These are phyloP conservation scores for Nectriaceae sp. DNA, from an alignment of 2,329 filamentous ascomycete genomes.

Conservation along the genomic window DNA sequence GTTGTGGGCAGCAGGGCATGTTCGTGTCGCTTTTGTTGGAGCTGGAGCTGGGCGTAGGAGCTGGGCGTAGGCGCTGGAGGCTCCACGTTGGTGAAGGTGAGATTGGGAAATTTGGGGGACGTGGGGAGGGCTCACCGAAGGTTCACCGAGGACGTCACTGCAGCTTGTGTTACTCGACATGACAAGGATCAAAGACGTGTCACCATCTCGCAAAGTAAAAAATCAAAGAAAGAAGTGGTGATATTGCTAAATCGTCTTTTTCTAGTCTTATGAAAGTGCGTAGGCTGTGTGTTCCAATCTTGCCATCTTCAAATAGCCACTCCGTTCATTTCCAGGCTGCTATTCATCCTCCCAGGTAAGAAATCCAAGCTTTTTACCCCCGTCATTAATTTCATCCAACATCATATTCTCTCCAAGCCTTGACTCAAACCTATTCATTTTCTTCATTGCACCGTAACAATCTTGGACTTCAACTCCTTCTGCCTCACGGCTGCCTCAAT, in stretches of 20 bases:
- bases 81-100: constrained; percentile 13
- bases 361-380: not conserved
- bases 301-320: too few species aligned
- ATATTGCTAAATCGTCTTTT: too few species aligned
- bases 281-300: too few species aligned
- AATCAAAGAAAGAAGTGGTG: too few species aligned
- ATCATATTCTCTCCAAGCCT: not conserved
- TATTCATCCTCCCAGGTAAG: too few species aligned
- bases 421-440: not conserved
- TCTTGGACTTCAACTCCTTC: constrained; percentile 51
- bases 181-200: too few species aligned
- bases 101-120: constrained; percentile 11
- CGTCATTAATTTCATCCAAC: not conserved
- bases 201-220: too few species aligned
- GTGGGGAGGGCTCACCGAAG: constrained; percentile 25
- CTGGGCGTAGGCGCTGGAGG: not conserved
- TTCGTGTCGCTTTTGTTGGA: constrained; percentile 8
- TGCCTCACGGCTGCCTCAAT: constrained; percentile 52
- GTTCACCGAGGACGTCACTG: constrained; percentile 22
- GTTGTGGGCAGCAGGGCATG: constrained; percentile 15
- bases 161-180: too few species aligned
- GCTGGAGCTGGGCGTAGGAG: constrained; percentile 1
- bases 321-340: too few species aligned
- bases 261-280: too few species aligned
- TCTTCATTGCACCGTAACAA: constrained; percentile 48